A percentile compares a stretch with the other conserved stretches of the same genome.
phyloP scores from a whole-genome alignment of 257 asterid genomes.

The Solanum medicagineum region DNA sequence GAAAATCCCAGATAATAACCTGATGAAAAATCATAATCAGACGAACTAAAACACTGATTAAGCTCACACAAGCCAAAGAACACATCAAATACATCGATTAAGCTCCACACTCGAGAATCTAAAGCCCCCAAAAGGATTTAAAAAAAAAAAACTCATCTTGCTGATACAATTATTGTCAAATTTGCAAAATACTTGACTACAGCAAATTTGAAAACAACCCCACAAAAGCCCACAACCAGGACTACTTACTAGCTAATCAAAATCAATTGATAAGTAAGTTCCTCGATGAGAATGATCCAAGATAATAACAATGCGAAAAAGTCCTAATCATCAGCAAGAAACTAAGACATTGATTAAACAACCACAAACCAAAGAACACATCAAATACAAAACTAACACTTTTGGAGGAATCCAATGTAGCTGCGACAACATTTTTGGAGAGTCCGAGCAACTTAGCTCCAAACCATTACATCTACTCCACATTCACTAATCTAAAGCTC shows the following conservation, averaged over 20 bases:
- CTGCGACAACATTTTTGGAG: too few species aligned
- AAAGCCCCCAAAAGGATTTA: not conserved
- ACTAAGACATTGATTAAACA: not conserved
- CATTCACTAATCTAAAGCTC: not conserved
- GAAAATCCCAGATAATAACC: not conserved
- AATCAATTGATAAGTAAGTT: not conserved
- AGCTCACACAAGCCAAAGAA: not conserved
- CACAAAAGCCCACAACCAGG: not conserved
- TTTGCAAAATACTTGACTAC: not conserved
- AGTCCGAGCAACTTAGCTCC: too few species aligned
- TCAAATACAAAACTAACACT: not conserved
- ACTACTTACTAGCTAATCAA: not conserved
- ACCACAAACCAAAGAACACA: not conserved
- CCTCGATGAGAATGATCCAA: not conserved
- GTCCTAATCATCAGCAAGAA: not conserved
- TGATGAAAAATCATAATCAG: not conserved
- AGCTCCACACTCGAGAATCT: not conserved
- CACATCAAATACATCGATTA: not conserved
- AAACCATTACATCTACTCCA: not conserved
- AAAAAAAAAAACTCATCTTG: not conserved
- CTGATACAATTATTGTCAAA: not conserved
- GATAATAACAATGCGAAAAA: too few species aligned
- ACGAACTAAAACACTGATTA: not conserved
- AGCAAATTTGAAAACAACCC: not conserved
- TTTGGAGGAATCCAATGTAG: too few species aligned